Base-by-base conservation (phyloP, 2,329 filamentous ascomycete genomes). In the Colletotrichum sp. region DNA sequence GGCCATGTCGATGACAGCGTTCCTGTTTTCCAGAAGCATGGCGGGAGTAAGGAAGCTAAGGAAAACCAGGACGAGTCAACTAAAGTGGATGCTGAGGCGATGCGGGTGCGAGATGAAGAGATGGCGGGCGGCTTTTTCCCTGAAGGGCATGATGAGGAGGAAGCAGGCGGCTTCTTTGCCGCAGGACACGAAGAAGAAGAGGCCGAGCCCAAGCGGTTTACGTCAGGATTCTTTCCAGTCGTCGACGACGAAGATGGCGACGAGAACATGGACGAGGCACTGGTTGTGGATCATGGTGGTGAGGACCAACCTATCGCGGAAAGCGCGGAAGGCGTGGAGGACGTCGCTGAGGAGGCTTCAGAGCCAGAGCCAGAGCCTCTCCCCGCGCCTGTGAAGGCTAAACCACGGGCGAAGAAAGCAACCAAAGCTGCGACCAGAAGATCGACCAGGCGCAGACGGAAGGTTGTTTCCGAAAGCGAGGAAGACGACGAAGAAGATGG, bases 111-210 rank as follows among this genome's bases (percentile, higher is more conserved):
- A 3, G 86, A 89, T 11, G 89, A 90, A 75, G 88, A 90, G 12
- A 88, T 89, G 86, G 91, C 87, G 1, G 92, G 92, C 1, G 92
- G 92, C 0, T 93, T 93, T 78, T 81, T 93, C 15, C 91, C 89
- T 0, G 90, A 91, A 71, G 90, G 88, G 1, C 89, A 87, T 65
- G 88, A 91, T 30, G 87, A 88, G 55, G 88, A 88, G n/a, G 87
- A 87, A 13, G 84, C 84, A 8, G 84, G 92, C 1, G 92, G 92
- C 0, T 93, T 93, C 78, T 81, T 93, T 11, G 91, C 89, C 0
- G 90, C 91, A 73, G 90, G 88, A 2, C 89, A 87, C 66, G 88
- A 91, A 32, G 87, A 88, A 55, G 89, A 88, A 22, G 87, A 87
- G 16, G 84, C 84, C 7, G 84, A 82, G 4, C 22, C 67, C 83